phyloP scores from a whole-genome alignment of 2,329 filamentous ascomycete genomes.

The Bipolaris zeicola region DNA sequence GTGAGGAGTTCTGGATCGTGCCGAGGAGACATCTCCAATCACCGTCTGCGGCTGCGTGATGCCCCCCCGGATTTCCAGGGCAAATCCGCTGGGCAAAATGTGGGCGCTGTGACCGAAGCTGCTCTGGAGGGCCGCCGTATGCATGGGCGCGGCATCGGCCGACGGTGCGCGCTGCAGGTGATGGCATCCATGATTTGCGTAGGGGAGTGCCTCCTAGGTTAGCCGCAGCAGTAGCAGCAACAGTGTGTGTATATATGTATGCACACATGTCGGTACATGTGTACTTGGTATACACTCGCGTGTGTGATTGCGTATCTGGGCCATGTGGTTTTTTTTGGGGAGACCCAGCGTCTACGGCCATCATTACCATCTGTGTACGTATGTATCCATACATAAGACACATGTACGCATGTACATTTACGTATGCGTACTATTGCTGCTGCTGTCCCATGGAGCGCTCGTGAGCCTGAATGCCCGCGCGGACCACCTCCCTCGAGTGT shows the following conservation, averaged over 20 bases:
- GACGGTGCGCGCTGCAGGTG: slow-evolving; percentile 18
- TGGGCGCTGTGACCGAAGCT: slow-evolving; percentile 22
- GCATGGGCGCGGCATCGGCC: slow-evolving; percentile 28
- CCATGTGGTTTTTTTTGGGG: too few relatives aligned
- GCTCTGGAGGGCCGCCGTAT: slow-evolving; percentile 26
- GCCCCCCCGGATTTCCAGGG: slow-evolving; percentile 26
- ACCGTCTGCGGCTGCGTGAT: slow-evolving; percentile 20
- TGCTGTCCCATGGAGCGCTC: background rate
- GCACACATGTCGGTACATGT: background rate
- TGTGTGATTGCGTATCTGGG: background rate
- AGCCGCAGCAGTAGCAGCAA: background rate
- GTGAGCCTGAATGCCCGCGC: too few relatives aligned
- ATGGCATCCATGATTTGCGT: slow-evolving; percentile 8
- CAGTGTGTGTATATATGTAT: background rate
- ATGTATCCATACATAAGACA: background rate
- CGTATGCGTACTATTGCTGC: background rate
- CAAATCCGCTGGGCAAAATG: slow-evolving; percentile 9
- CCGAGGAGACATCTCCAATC: slow-evolving; percentile 41
- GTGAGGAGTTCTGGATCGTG: slow-evolving; percentile 32
- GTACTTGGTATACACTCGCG: background rate
- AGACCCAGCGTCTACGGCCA: background rate
- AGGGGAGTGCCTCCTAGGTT: slow-evolving; percentile 3
- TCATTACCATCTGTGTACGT: background rate
- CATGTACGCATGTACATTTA: background rate
- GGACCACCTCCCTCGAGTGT: too few relatives aligned